Evolutionary conservation across 1,284 basidiomycete genomes (phyloP).

Genomic region (Laetiporus sulphureus): DNA sequence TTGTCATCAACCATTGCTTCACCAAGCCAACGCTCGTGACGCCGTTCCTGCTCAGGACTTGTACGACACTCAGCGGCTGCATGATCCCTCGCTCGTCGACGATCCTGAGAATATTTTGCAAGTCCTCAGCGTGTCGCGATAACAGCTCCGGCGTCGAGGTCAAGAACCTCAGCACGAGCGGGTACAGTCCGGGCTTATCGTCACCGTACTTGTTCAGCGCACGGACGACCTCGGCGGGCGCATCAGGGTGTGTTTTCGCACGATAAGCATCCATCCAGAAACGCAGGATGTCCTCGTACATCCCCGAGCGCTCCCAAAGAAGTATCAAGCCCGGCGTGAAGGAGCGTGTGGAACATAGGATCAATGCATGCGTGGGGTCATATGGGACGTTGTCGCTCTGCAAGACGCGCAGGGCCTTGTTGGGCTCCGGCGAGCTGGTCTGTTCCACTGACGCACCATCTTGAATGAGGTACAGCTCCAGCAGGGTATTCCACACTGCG

Average conservation of each 20-base stretch:
- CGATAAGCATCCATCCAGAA: slow-evolving; percentile 81
- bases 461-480: slow-evolving; percentile 89
- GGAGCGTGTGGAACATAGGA: slow-evolving; percentile 80
- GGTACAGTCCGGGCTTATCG: slow-evolving; percentile 72
- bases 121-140: slow-evolving; percentile 61
- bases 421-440: slow-evolving; percentile 28
- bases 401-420: slow-evolving; percentile 70
- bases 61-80: slow-evolving; percentile 84
- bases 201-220: slow-evolving; percentile 73
- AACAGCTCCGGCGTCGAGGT: slow-evolving; percentile 74
- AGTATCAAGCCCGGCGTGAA: slow-evolving; percentile 85
- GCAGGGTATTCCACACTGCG: slow-evolving; percentile 92
- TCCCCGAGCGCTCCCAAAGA: slow-evolving; percentile 89
- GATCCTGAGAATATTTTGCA: slow-evolving; percentile 64
- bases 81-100: slow-evolving; percentile 81
- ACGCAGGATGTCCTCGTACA: slow-evolving; percentile 93
- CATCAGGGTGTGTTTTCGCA: slow-evolving; percentile 32
- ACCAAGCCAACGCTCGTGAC: slow-evolving; percentile 88
- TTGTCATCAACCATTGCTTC: slow-evolving; percentile 80
- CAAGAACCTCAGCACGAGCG: slow-evolving; percentile 85
- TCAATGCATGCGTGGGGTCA: slow-evolving; percentile 86
- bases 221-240: slow-evolving; percentile 65
- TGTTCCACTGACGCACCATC: slow-evolving; percentile 16
- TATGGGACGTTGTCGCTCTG: slow-evolving; percentile 66
- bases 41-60: slow-evolving; percentile 80